Conservation (phyloP, 768 basidiomycete species). For the Trametes cubensis region DNA sequence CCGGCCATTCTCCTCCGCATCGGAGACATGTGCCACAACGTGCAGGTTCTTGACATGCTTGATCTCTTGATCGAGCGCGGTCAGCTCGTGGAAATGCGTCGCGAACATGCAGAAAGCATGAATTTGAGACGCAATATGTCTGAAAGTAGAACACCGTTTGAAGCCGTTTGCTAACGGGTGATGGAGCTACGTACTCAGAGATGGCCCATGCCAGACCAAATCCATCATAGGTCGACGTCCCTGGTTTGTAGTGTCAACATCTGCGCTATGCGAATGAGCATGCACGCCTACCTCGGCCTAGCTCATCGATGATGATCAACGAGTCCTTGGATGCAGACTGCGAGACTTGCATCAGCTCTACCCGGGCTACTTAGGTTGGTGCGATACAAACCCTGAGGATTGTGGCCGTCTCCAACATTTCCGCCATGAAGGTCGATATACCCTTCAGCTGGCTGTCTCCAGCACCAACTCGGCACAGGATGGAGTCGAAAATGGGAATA, state of each 20-base stretch:
- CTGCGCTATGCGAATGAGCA: background rate
- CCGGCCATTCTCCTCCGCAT: constrained; percentile 44
- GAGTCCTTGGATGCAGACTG: constrained; percentile 92
- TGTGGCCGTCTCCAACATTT: constrained; percentile 98
- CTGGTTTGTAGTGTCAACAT: constrained; percentile 38
- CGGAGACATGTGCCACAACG: constrained; percentile 88
- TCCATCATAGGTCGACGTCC: constrained; percentile 96
- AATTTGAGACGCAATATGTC: constrained; percentile 91
- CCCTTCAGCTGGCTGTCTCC: constrained; percentile 98
- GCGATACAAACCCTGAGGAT: constrained; percentile 72
- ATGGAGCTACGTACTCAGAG: constrained; percentile 69
- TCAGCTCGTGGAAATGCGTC: constrained; percentile 97
- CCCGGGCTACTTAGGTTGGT: background rate
- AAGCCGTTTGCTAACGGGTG: background rate
- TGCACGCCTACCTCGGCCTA: constrained; percentile 70
- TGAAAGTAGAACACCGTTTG: constrained; percentile 34
- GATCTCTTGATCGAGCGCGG: constrained; percentile 85
- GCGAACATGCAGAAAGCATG: constrained; percentile 96
- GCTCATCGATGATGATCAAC: constrained; percentile 95
- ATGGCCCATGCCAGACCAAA: constrained; percentile 99
- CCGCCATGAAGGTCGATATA: constrained; percentile 99
- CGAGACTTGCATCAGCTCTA: constrained; percentile 1
- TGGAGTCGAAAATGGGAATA: constrained; percentile 92
- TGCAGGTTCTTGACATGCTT: constrained; percentile 91
- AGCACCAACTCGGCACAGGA: constrained; percentile 93